These are phyloP conservation scores for Apostasia shenzhenica DNA, from an alignment of 106 monocot genomes.

Conservation along the genomic window DNA sequence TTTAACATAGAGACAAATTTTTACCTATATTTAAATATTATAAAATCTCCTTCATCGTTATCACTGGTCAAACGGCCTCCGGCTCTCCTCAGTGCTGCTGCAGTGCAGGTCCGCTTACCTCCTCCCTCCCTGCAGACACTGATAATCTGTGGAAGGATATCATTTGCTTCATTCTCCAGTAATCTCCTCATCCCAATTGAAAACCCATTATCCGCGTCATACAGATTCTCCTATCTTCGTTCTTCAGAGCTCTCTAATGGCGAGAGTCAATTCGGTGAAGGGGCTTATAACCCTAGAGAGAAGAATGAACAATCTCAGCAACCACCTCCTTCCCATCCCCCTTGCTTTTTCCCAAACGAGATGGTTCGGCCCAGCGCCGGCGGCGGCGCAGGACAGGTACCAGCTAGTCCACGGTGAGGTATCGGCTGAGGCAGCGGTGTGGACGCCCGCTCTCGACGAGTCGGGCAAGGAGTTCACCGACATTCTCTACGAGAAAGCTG, in stretches of 20 bases:
- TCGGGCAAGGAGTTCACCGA: slow-evolving; percentile 52
- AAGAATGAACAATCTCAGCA: slow-evolving; percentile 39
- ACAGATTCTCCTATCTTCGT: not conserved
- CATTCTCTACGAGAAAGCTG: slow-evolving; percentile 86
- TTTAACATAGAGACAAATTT: no score
- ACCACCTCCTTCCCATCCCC: slow-evolving; percentile 30
- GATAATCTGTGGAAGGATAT: no score
- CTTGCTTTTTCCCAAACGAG: not conserved
- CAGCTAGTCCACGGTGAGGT: slow-evolving; percentile 76
- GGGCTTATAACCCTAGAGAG: slow-evolving; percentile 20
- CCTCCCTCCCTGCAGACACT: no score
- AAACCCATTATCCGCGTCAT: no score
- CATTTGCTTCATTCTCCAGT: no score
- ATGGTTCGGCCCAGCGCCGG: slow-evolving; percentile 1
- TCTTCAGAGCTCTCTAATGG: slow-evolving; percentile 14
- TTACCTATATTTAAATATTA: no score
- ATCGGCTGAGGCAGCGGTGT: slow-evolving; percentile 25
- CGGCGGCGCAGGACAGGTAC: slow-evolving; percentile 45
- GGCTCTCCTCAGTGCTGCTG: no score
- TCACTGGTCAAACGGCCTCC: no score
- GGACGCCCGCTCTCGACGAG: slow-evolving; percentile 43
- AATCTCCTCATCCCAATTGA: no score
- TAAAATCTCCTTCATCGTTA: no score
- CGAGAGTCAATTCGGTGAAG: slow-evolving; percentile 8
- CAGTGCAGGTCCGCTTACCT: no score